A percentile compares a stretch with the other conserved stretches of the same genome.
These are phyloP conservation scores for Botrytis elliptica DNA, from an alignment of 2,329 filamentous ascomycete genomes.

Conservation along the genomic window DNA sequence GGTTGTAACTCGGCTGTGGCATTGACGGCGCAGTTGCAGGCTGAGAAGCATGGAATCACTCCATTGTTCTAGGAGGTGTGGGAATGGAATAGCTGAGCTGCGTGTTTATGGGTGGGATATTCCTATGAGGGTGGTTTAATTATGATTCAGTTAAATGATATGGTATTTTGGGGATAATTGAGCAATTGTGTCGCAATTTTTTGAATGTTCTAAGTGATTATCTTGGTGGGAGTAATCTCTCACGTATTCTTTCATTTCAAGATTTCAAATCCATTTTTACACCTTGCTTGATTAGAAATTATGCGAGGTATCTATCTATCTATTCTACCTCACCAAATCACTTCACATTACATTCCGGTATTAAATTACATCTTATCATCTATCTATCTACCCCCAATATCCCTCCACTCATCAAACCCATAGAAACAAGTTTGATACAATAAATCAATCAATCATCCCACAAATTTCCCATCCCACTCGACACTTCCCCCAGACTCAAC, in stretches of 20 bases:
- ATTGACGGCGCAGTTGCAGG: background rate
- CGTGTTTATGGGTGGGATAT: background rate
- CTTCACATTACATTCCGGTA: no score
- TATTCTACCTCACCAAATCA: background rate
- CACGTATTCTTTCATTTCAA: no score
- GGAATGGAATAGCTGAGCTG: no score
- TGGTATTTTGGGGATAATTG: background rate
- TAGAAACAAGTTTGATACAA: no score
- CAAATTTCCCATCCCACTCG: conserved; percentile 25
- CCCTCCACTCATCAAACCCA: no score
- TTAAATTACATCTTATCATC: no score
- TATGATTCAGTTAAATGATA: background rate
- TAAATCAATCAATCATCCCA: conserved; percentile 22
- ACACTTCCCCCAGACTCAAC: conserved; percentile 32
- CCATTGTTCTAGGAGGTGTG: background rate
- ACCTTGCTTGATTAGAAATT: background rate
- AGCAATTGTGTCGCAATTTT: background rate
- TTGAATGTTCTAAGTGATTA: background rate
- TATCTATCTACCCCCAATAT: no score
- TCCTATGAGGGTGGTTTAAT: background rate
- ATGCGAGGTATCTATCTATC: background rate
- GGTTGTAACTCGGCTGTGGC: background rate
- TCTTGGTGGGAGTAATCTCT: no score
- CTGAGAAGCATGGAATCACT: background rate
- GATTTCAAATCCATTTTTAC: no score